Conservation (phyloP, 1,284 basidiomycete species). For the Papiliotrema nemorosa region DNA sequence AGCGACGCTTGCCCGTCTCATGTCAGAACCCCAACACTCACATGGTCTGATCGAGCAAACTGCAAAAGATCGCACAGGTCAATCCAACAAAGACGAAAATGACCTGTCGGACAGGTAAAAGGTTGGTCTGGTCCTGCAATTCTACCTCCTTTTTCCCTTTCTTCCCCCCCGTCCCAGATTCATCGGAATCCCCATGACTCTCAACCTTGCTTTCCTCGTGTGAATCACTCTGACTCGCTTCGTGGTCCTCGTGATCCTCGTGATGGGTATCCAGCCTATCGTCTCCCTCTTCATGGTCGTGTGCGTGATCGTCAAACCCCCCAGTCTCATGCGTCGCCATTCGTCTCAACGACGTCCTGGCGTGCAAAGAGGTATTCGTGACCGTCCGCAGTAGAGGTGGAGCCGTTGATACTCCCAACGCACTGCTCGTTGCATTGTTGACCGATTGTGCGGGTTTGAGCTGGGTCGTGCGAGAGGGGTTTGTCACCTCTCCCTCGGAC, state of each 20-base stretch:
- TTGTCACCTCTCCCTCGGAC: too few species aligned
- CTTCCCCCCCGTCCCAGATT: not conserved
- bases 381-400: conserved; percentile 8
- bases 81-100: conserved; percentile 62
- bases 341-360: conserved; percentile 29
- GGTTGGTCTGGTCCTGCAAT: conserved; percentile 71
- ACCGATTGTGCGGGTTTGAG: too few species aligned
- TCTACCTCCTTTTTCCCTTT: conserved; percentile 31
- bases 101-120: conserved; percentile 65
- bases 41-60: conserved; percentile 53
- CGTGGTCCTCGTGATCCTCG: conserved; percentile 23
- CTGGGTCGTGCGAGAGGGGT: too few species aligned
- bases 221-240: not conserved
- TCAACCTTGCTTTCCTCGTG: conserved; percentile 1
- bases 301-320: conserved; percentile 12
- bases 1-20: conserved; percentile 41
- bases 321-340: conserved; percentile 48
- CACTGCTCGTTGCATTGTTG: not conserved
- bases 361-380: conserved; percentile 21
- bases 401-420: not conserved
- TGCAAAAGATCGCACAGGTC: conserved; percentile 54
- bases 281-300: conserved; percentile 10
- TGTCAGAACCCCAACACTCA: conserved; percentile 13
- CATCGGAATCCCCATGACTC: not conserved
- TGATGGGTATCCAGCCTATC: conserved; percentile 28